A percentile compares a stretch with the other conserved stretches of the same genome.
These are phyloP conservation scores for Pestalotiopsis sp. DNA, from an alignment of 2,329 filamentous ascomycete species.

Conservation along the genomic window DNA sequence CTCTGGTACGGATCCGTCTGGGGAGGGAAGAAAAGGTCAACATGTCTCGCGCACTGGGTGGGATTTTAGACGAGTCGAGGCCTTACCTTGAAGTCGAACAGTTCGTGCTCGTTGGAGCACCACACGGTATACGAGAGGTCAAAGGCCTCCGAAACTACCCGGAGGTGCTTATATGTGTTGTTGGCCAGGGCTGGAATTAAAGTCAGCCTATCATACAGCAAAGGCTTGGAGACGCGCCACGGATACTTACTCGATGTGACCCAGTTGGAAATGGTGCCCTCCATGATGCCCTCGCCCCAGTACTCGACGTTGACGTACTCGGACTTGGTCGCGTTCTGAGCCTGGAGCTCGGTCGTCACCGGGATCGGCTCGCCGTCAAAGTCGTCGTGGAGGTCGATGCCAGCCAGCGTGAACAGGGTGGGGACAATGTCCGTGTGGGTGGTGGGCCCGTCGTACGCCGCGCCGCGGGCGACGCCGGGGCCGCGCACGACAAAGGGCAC, in stretches of 20 bases:
- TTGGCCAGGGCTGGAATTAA: neutral
- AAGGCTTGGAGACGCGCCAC: neutral
- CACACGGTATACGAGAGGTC: conserved; percentile 50
- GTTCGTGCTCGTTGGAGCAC: conserved; percentile 68
- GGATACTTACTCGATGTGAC: neutral
- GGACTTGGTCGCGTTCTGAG: conserved; percentile 22
- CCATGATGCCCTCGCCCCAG: conserved; percentile 31
- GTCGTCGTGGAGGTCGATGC: conserved; percentile 31
- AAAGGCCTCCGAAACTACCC: conserved; percentile 30
- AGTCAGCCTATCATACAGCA: neutral
- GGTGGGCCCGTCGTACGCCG: conserved; percentile 36
- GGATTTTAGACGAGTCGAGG: neutral
- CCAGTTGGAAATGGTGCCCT: conserved; percentile 12
- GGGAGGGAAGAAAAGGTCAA: neutral
- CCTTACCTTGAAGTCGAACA: conserved; percentile 61
- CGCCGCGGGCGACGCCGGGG: conserved; percentile 38
- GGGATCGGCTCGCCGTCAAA: conserved; percentile 10
- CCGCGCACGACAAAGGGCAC: conserved; percentile 48
- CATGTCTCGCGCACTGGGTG: neutral
- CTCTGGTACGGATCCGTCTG: conserved; percentile 44
- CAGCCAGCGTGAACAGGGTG: conserved; percentile 37
- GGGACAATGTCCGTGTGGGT: conserved; percentile 49
- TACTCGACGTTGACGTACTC: conserved; percentile 48
- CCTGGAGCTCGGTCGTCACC: neutral
- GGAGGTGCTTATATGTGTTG: conserved; percentile 49